Conservation (phyloP, 164 flowering plant genomes). For the Vitis rotundifolia region DNA sequence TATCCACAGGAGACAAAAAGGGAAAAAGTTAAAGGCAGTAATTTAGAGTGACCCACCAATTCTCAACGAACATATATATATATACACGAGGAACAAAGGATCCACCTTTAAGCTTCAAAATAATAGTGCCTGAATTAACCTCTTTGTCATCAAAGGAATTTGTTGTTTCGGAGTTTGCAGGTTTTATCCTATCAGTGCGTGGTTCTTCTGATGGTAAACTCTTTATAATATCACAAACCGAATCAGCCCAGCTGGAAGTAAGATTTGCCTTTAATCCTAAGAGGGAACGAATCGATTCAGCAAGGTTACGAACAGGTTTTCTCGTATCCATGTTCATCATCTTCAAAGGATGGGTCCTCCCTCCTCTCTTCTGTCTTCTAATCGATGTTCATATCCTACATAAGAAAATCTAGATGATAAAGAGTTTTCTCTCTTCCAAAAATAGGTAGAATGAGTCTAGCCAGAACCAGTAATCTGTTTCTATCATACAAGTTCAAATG, state of each 20-base stretch:
- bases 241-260: constrained; percentile 49
- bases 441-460: too few relatives aligned
- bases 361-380: too few relatives aligned
- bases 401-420: too few relatives aligned
- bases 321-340: constrained; percentile 25
- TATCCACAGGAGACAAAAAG: constrained; percentile 15
- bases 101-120: constrained; percentile 33
- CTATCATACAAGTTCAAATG: too few relatives aligned
- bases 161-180: neutral
- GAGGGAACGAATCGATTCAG: constrained; percentile 43
- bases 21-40: neutral
- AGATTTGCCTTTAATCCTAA: constrained; percentile 41
- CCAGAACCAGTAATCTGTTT: too few relatives aligned
- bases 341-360: neutral
- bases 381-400: too few relatives aligned
- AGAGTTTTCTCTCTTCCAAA: too few relatives aligned
- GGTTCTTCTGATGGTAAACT: constrained; percentile 25
- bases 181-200: constrained; percentile 1
- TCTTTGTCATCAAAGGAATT: constrained; percentile 15
- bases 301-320: constrained; percentile 33
- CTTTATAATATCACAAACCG: constrained; percentile 46
- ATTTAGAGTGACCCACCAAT: too few relatives aligned
- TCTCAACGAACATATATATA: too few relatives aligned
- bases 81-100: neutral
- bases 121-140: constrained; percentile 4